Evolutionary conservation across 1,139 yeast species (phyloP), one percentile per base, ranked within the genome.

Genomic region (Candida tetrigidarum): DNA sequence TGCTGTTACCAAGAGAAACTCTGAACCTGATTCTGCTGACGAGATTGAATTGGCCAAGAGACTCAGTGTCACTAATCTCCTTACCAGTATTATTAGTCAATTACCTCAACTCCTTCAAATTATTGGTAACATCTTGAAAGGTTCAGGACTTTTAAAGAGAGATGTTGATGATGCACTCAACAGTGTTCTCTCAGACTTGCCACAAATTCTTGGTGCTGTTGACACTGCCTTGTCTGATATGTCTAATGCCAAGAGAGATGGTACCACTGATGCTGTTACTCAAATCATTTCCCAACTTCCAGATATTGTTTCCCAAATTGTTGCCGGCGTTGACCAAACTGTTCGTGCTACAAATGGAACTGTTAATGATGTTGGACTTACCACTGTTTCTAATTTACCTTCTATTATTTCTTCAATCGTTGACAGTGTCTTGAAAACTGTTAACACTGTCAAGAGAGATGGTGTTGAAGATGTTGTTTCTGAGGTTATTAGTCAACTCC

Each of bases 121-220:
- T 10, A 36, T 36, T 27, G 22, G 19, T 7, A 26, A 4, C 18
- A 36, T 36, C 18, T n/a, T 36, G 25, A 36, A 36, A 36, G 19
- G 27, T 23, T 12, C 30, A 1, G 30, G 25, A 10, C 9, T 26
- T 25, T 4, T 26, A 10, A 36, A 36, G 22, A 36, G 39, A 36
- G 30, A 26, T 16, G 15, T 36, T 36, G 39, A 39, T 23, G 20
- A 37, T 35, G 37, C 38, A 32, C 38, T 19, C 18, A 30, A 22
- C 23, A 36, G 32, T 23, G 19, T 37, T 15, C 12, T 37, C 28
- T 26, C 33, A 19, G 40, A 37, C n/a, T 19, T 28, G 11, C 40
- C 40, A 27, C 19, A 20, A n/a, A 29, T 37, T 9, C n/a, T 37
- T 5, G 19, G 20, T 19, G 34, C 29, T 14, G 18, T 38, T 22